phyloP scores from a whole-genome alignment of 257 asterid genomes.

The Paraleonurus japonicus region DNA sequence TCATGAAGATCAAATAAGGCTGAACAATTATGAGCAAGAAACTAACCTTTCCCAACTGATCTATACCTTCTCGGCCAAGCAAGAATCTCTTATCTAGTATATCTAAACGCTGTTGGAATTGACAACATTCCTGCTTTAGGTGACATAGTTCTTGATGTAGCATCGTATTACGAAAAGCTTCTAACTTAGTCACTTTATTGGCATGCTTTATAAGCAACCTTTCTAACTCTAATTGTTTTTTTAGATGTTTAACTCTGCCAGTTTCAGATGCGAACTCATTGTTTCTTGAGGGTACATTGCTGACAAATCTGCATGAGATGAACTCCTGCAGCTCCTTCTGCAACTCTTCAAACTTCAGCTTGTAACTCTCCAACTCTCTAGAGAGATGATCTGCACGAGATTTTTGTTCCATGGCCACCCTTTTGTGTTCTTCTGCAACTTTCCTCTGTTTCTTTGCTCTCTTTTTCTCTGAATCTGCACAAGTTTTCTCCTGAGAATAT shows the following conservation, averaged over 20 bases:
- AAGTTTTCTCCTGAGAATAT: constrained; percentile 41
- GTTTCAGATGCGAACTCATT: constrained; percentile 37
- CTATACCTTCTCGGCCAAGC: constrained; percentile 39
- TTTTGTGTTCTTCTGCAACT: constrained; percentile 51
- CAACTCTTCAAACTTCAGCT: constrained; percentile 50
- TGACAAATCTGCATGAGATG: constrained; percentile 37
- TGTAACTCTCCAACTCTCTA: constrained; percentile 50
- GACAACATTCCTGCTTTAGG: constrained; percentile 54
- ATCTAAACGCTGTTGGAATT: constrained; percentile 52
- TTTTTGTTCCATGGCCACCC: constrained; percentile 49
- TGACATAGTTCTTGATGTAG: constrained; percentile 51
- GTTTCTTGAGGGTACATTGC: constrained; percentile 29
- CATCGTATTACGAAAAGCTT: constrained; percentile 53
- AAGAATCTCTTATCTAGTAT: constrained; percentile 44
- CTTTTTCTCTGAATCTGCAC: constrained; percentile 51
- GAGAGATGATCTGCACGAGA: constrained; percentile 52
- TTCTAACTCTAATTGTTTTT: constrained; percentile 67
- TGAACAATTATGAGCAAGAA: constrained; percentile 17
- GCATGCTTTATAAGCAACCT: constrained; percentile 70
- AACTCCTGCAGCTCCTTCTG: constrained; percentile 50
- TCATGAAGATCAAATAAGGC: constrained; percentile 16
- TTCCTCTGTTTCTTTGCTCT: constrained; percentile 58
- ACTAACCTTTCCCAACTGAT: constrained; percentile 71
- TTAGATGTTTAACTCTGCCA: constrained; percentile 50
- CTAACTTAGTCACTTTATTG: constrained; percentile 55